These are phyloP conservation scores for Thinopyrum obtusiflorum DNA, from an alignment of 202 grass and related monocot species.

Conservation along the genomic window DNA sequence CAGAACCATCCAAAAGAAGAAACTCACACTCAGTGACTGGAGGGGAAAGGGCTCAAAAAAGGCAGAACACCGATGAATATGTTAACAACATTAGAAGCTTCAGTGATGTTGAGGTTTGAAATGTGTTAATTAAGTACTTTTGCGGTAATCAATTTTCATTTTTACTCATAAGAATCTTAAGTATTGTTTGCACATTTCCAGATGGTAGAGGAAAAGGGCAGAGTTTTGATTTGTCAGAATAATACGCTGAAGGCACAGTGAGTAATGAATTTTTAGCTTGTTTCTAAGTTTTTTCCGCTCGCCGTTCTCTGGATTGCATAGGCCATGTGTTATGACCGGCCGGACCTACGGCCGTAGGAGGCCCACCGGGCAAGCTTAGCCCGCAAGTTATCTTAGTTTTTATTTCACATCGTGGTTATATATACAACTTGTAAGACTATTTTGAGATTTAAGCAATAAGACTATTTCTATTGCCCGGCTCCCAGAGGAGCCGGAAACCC, in stretches of 20 bases:
- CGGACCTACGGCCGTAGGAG: too few species aligned
- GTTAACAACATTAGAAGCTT: background rate
- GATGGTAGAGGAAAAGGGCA: slow-evolving; percentile 23
- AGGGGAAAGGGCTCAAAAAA: slow-evolving; percentile 25
- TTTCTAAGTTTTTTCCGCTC: background rate
- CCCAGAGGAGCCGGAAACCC: too few species aligned
- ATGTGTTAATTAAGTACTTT: slow-evolving; percentile 11
- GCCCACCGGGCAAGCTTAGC: too few species aligned
- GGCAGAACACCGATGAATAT: slow-evolving; percentile 11
- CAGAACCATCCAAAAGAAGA: slow-evolving; percentile 28
- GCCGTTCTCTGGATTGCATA: background rate
- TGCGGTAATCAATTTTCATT: background rate
- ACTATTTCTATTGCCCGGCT: too few species aligned
- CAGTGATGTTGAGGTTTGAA: slow-evolving; percentile 21
- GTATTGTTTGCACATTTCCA: slow-evolving; percentile 23
- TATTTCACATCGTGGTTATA: too few species aligned
- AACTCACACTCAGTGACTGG: background rate
- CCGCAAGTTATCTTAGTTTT: too few species aligned
- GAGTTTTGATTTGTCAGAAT: slow-evolving; percentile 17
- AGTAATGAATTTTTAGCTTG: slow-evolving; percentile 18
- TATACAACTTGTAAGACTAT: too few species aligned
- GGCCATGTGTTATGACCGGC: background rate
- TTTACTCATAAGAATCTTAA: background rate
- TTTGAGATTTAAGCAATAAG: too few species aligned
- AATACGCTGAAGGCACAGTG: slow-evolving; percentile 38